Conservation (phyloP, 2,329 filamentous ascomycete genomes). For the Calonectria ilicicola region DNA sequence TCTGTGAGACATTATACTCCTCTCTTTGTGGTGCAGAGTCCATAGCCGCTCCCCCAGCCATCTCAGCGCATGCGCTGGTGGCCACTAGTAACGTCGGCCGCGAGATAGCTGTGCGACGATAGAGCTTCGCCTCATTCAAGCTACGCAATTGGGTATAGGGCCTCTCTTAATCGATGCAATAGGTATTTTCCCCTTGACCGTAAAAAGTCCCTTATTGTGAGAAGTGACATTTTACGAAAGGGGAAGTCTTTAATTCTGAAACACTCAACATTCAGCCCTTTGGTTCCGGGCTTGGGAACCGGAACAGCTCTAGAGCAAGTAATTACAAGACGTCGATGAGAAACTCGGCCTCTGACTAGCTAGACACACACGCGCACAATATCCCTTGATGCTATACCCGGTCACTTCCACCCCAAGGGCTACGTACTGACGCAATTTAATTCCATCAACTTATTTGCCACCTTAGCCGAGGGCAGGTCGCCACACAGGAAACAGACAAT, state of each 20-base stretch:
- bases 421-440: neutral
- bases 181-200: neutral
- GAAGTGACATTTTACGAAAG: neutral
- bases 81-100: constrained; percentile 22
- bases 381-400: neutral
- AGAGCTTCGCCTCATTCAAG: constrained; percentile 13
- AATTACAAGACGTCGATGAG: neutral
- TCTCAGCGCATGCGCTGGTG: constrained; percentile 29
- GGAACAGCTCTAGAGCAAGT: neutral
- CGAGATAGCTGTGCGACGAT: neutral
- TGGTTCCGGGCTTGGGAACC: neutral
- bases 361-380: neutral
- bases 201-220: too few relatives aligned
- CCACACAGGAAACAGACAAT: too few relatives aligned
- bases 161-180: neutral
- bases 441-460: neutral
- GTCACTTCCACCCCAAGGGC: too few relatives aligned
- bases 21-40: neutral
- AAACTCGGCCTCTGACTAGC: too few relatives aligned
- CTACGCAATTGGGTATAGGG: constrained; percentile 10
- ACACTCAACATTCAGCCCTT: neutral
- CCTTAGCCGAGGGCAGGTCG: too few relatives aligned
- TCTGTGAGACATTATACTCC: constrained; percentile 31
- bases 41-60: constrained; percentile 30
- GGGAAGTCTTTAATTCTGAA: neutral